Evolutionary conservation across 23 red algal genomes (phyloP), one percentile per base, ranked within the genome.

Genomic region (Gracilaria gracilis): DNA sequence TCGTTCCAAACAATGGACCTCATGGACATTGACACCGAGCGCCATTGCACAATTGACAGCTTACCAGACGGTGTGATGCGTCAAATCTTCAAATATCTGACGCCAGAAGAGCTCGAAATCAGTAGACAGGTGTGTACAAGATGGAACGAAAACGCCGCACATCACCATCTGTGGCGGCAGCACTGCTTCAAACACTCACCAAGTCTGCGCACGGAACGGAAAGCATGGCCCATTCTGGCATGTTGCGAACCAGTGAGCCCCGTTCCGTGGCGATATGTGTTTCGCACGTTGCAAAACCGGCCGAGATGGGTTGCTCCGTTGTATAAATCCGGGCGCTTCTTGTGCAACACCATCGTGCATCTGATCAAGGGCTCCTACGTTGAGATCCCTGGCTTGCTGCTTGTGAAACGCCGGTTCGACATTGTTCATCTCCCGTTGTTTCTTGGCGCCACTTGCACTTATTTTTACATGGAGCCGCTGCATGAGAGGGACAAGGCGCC

Each of bases 381-480:
- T 0, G 40, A 77, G 39, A 23, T 77, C 12, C 72, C 72, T 1
- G 21, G 27, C 0, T 25, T 51, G 14, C 8, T 77, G 72, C 12
- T 77, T 4, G 72, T 77, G 38, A 24, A 50, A 31, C 38, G 72
- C 38, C 3, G 72, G 34, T 50, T 77, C 20, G 72, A 77, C 46
- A 50, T 77, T 21, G 50, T 37, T 4, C 19, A 39, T 51, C 46
- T 77, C 5, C 72, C 38, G 16, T 24, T 48, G 40, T 77, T 77
- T 77, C 72, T 77, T 42, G 50, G 46, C 72, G n/a, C 23, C 9
- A 50, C 8, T 20, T 77, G 72, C 42, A 77, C 72, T 34, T 77
- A 77, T 51, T 77, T 77, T 77, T 77, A 77, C 42, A 2, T 77
- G 72, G 72, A 77, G 72, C 72, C 72, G 72, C 42, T 77, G 6